phyloP scores from a whole-genome alignment of 257 asterid genomes.

The Solanum chilense region DNA sequence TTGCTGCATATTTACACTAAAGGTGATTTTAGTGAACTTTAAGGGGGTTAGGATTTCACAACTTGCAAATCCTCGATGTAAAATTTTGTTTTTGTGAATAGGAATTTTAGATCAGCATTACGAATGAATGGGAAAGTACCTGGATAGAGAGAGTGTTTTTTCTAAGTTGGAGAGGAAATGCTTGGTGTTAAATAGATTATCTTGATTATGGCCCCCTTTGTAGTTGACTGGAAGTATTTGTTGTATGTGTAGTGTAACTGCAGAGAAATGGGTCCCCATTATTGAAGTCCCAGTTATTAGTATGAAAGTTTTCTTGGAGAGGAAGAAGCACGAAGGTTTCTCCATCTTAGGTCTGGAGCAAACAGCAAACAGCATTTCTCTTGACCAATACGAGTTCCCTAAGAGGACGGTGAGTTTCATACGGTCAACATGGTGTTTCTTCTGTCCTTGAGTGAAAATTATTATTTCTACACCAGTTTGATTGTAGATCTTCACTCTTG shows the following conservation, averaged over 20 bases:
- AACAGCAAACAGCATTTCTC: slow-evolving; percentile 85
- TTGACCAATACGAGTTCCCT: slow-evolving; percentile 64
- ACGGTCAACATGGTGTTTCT: neutral
- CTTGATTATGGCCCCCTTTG: neutral
- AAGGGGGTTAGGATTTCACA: neutral
- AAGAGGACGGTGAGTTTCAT: slow-evolving; percentile 47
- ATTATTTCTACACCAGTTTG: neutral
- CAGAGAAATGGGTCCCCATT: slow-evolving; percentile 91
- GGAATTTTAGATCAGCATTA: neutral
- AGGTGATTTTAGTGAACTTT: neutral
- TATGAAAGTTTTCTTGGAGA: slow-evolving; percentile 60
- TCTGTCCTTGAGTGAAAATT: neutral
- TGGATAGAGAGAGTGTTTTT: neutral
- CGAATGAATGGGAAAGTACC: neutral
- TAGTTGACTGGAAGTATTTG: neutral
- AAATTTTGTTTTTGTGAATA: neutral
- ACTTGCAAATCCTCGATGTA: neutral
- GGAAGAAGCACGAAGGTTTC: slow-evolving; percentile 72
- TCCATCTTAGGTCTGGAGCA: slow-evolving; percentile 89
- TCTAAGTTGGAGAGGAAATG: neutral
- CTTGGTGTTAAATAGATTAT: neutral
- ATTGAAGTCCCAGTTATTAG: slow-evolving; percentile 71
- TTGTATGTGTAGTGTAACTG: slow-evolving; percentile 59
- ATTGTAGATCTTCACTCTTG: neutral
- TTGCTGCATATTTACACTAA: neutral